Evolutionary conservation across 805 yeast species (phyloP), one percentile per base, ranked within the genome.

Genomic region (Cyberlindnera samutprakarnensis): DNA sequence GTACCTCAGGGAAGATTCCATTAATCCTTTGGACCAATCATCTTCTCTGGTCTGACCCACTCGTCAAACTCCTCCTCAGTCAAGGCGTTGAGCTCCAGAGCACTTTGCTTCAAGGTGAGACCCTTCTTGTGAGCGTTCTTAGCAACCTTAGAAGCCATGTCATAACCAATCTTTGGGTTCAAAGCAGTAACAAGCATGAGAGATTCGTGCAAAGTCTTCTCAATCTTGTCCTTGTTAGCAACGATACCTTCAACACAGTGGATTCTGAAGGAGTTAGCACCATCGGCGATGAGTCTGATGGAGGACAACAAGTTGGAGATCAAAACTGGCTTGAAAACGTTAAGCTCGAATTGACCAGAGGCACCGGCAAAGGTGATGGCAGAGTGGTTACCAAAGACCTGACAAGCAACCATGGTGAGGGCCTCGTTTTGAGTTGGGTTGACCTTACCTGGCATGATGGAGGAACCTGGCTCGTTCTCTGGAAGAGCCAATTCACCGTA

Each of bases 341-440:
- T 92, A 61, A 92, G 77, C 71, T 92, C 98, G 51, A 92, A 92
- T 69, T 92, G 98, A 51, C 98, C 98, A 24, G 95, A 84, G 23
- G 98, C 96, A 56, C 98, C 98, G 27, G 96, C 94, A 57, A 85
- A 86, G 22, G 97, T 88, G 64, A 92, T 84, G 43, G 96, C 76
- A 27, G 95, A 64, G 64, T 92, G 79, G 78, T 92, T 92, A 61
- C 98, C 98, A 58, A 92, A 86, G 18, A 92, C 96, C 71, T 92
- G 98, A 43, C 92, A 75, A 58, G 95, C 87, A 41, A 90, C 96
- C 95, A 92, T 94, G 44, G 97, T 92, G 59, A 92, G 68, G 34
- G 98, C 98, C 72, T 92, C 98, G 62, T 88, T 88, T 70, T 92
- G 98, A 36, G 98, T 92, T 46, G 98, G 98, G 74, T 92, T 92